Evolutionary conservation across 805 yeast species (phyloP), one percentile per base, ranked within the genome.

Genomic region (Ogataea nakhonphanomensis): DNA sequence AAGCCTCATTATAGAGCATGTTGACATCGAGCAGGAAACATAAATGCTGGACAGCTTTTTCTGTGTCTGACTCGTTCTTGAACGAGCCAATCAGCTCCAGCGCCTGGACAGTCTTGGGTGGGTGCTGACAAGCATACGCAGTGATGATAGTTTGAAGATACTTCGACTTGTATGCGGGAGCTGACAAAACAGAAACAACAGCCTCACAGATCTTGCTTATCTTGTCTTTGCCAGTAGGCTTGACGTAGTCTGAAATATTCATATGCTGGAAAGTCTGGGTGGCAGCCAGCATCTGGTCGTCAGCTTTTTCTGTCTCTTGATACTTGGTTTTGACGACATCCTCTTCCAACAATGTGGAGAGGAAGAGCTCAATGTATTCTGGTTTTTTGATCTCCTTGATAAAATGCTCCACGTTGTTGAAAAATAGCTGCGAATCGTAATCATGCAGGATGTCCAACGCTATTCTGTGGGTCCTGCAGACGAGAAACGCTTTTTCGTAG

Each of bases 11-110:
- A 63, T 91, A 93, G 14, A 93, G 71, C 45, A 76, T 68, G 56
- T 88, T 88, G 26, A 89, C 95, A 62, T 91, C 99, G 55, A 84
- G 88, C 43, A 93, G 66, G 71, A 91, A 91, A 54, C 96, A 87
- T 41, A 93, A 66, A 57, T 93, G 97, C 30, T 87, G 80, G 21
- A 91, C 77, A 3, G 86, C 71, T 26, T 75, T 73, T 42, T 81
- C 87, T 13, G 59, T 62, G 31, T 74, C 74, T 7, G 65, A 70
- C 30, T 68, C 65, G 33, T 68, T 65, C 6, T 67, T 63, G 43
- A 82, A 66, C 0, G 74, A 55, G 1, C 81, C 72, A 41, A 89
- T 81, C 37, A 85, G 64, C 20, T 56, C 57, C 41, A 93, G 69
- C 0, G 98, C 98, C 22, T 79, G 82, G 25, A 70, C 76, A 36